Conservation (phyloP, 2,329 filamentous ascomycete genomes). For the Botrytis byssoidea region DNA sequence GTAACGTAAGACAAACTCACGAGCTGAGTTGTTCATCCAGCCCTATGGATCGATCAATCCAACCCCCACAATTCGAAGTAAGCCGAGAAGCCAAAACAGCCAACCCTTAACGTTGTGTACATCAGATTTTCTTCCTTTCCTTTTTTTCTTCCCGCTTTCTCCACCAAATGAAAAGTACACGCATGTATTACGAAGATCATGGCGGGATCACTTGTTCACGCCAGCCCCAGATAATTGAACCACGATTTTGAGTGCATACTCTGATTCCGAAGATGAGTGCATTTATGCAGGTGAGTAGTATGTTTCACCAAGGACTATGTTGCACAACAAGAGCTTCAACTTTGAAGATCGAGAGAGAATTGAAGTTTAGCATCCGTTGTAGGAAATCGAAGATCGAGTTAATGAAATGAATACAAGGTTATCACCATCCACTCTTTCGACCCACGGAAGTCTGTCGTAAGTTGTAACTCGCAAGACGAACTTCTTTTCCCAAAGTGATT, state of each 20-base stretch:
- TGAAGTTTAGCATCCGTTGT: background rate
- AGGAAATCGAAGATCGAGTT: background rate
- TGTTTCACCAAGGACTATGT: background rate
- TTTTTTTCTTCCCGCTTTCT: constrained; percentile 1
- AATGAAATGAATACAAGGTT: background rate
- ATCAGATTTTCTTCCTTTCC: background rate
- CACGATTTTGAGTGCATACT: constrained; percentile 2
- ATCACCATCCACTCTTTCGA: background rate
- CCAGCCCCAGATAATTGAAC: background rate
- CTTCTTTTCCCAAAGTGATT: background rate
- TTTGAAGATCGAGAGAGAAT: constrained; percentile 1
- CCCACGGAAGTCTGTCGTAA: background rate
- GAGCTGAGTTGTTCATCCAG: constrained; percentile 1
- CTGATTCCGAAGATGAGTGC: background rate
- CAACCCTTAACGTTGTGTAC: constrained; percentile 7
- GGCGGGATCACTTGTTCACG: constrained; percentile 16
- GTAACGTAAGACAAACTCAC: constrained; percentile 8
- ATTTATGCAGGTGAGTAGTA: constrained; percentile 5
- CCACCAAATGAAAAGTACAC: background rate
- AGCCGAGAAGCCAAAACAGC: background rate
- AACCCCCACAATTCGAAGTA: constrained; percentile 1
- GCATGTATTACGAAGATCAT: background rate
- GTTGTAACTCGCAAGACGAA: background rate
- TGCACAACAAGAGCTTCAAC: background rate
- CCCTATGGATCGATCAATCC: constrained; percentile 1